Base-by-base conservation (phyloP, 2,329 filamentous ascomycete genomes). In the Diaporthe vexans region DNA sequence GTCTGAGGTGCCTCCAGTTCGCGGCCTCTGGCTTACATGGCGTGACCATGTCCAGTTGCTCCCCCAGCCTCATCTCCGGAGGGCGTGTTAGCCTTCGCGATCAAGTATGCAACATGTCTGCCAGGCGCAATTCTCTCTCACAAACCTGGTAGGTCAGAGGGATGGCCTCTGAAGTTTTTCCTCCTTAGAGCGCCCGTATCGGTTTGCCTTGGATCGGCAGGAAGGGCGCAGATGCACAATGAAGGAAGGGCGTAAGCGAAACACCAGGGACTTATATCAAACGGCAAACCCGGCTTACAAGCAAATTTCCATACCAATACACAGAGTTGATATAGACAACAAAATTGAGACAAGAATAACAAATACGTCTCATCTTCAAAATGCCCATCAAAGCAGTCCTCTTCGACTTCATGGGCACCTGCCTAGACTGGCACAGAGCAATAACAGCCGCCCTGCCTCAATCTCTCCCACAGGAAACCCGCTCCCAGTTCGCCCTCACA, bases 351-450 rank as follows among this genome's bases (percentile, higher is more conserved):
- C n/a, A n/a, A n/a, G n/a, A n/a, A n/a, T n/a, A n/a, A n/a, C n/a
- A n/a, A n/a, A n/a, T n/a, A n/a, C n/a, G n/a, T n/a, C n/a, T 13
- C 35, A 59, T n/a, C 35, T 19, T 19, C 40, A 33, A 56, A 17
- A 71, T 58, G 52, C 67, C 67, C 35, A 69, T 85, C 73, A 88
- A 85, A 78, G 87, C 86, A 4, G 81, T 89, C 56, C 86, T 89
- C 76, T 90, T 90, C 80, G 87, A 90, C 80, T 87, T 90, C 77
- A 90, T 90, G 88, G 88, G 89, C 33, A 90, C 88, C 35, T 90
- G 88, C 76, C 86, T 88, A 4, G 84, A 91, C 78, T 90, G 87
- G 88, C 87, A 90, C 74, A 79, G 78, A 61, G 82, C 82, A 51
- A 81, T 85, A 13, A 76, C 82, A n/a, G 37, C 78, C 24, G 78